A percentile compares a stretch with the other conserved stretches of the same genome.
These are phyloP conservation scores for Nyctanthes arbortristis DNA, from an alignment of 257 asterid genomes.

Conservation along the genomic window DNA sequence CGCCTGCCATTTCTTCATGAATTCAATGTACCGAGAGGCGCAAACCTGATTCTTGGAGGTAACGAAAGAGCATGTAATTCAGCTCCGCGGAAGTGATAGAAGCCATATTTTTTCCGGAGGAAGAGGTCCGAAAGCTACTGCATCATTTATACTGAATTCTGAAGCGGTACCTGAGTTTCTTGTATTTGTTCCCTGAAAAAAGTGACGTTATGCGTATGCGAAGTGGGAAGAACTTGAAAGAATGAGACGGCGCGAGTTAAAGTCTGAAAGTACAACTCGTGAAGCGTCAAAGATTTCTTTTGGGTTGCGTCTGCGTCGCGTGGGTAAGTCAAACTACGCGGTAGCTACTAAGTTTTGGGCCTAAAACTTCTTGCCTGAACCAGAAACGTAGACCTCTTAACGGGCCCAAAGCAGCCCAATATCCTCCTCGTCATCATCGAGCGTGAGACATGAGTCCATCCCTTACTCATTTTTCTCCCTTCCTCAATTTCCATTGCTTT, in stretches of 20 bases:
- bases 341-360: no score
- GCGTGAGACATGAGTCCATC: no score
- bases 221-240: not conserved
- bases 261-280: not conserved
- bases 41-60: conserved; percentile 51
- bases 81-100: conserved; percentile 39
- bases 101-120: conserved; percentile 23
- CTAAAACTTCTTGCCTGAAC: no score
- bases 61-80: conserved; percentile 44
- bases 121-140: not conserved
- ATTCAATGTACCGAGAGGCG: not conserved
- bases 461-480: no score
- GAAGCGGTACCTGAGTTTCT: not conserved
- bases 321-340: not conserved
- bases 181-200: not conserved
- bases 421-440: no score
- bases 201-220: not conserved
- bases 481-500: no score
- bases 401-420: no score
- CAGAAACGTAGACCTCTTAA: no score
- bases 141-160: not conserved
- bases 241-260: not conserved
- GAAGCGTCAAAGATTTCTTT: not conserved
- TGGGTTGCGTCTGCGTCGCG: not conserved
- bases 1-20: not conserved